Base-by-base conservation (phyloP, 2,329 filamentous ascomycete species). In the Colletotrichum euphorbiae region DNA sequence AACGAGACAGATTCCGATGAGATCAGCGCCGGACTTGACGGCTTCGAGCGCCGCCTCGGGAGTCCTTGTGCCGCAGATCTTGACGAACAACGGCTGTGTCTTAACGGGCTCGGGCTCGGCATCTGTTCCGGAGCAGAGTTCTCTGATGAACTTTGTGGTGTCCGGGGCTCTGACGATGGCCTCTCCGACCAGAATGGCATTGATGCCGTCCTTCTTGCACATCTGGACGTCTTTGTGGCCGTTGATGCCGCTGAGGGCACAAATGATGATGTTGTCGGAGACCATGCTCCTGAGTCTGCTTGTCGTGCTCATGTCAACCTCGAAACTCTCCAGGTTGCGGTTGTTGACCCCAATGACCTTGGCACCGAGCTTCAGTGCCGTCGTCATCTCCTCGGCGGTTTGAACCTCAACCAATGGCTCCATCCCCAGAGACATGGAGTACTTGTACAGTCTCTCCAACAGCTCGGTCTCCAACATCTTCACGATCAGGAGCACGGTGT, bases 271-370 rank as follows among this genome's bases (percentile, higher is more conserved):
- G 62, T 89, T 91, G 70, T 92, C 88, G 2, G 94, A 91, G 3
- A 98, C 94, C 82, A 95, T 91, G 74, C 90, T 91, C 80, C 97
- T 93, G 55, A 99, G 82, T 24, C 95, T 90, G 75, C 92, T 94
- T 1, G 95, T 97, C 0, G 95, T 99, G 69, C 92, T 90, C 71
- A 99, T 87, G 77, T 99, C 97, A 19, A 99, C 96, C 77, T 98
- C 94, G 74, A 99, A 99, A 75, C 91, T 98, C 73, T 95, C 95
- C 12, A 99, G 85, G 75, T 99, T 97, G 62, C 96, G 90, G 82
- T 99, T 99, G 82, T 99, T 99, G 73, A 99, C 96, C 28, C 96
- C 96, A 74, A 99, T 97, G 42, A 93, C 95, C 79, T 94, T 91
- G 21, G 96, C 88, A 11, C 95, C 96, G 21, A 99, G 85, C 64